Evolutionary conservation across 2,329 filamentous ascomycete genomes (phyloP).

Genomic region (Ophioceras dolichostomum): DNA sequence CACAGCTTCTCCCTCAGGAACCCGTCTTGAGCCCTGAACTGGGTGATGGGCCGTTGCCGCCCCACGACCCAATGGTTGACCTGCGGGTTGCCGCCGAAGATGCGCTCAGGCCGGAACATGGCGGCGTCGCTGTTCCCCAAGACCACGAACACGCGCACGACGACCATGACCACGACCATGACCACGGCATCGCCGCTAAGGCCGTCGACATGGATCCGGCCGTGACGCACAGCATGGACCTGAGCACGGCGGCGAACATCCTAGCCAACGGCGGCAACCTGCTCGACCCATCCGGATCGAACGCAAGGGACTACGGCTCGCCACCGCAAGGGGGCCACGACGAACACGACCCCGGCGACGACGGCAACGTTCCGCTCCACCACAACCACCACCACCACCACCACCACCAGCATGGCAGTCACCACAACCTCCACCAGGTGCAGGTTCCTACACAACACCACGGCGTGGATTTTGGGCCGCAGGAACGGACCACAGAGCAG

Average conservation of each 20-base stretch:
- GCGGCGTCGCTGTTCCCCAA: too few relatives aligned
- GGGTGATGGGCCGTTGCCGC: not conserved
- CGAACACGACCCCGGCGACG: not conserved
- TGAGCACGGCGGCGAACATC: constrained; percentile 16
- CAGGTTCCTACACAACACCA: constrained; percentile 13
- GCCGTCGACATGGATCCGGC: not conserved
- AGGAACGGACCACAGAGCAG: constrained; percentile 28
- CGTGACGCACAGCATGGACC: constrained; percentile 11
- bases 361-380: constrained; percentile 5
- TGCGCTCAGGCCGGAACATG: too few relatives aligned
- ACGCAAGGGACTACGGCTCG: not conserved
- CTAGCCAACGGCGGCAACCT: constrained; percentile 15
- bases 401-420: constrained; percentile 10
- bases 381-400: constrained; percentile 11
- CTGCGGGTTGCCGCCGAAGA: constrained; percentile 1
- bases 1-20: not conserved
- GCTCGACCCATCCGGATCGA: constrained; percentile 1
- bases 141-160: not conserved
- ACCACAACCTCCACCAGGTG: constrained; percentile 14
- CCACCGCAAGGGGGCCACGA: constrained; percentile 1
- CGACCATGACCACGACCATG: constrained; percentile 2
- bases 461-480: constrained; percentile 8
- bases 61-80: constrained; percentile 1
- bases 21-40: not conserved
- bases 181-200: constrained; percentile 1